Conservation (phyloP, 495 filamentous ascomycete species). For the Aspergillus nidulans region DNA sequence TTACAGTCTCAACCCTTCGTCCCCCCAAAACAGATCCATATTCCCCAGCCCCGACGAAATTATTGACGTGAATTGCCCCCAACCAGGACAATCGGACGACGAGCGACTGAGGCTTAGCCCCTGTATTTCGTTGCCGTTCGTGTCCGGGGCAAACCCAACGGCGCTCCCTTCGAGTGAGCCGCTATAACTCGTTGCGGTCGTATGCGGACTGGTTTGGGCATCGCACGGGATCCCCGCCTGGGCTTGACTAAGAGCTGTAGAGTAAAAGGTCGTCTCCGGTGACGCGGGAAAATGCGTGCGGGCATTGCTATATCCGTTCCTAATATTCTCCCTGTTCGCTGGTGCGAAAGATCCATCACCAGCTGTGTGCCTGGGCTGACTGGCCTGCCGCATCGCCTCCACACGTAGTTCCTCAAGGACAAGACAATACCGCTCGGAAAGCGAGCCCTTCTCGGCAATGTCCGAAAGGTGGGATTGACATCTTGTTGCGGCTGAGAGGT, state of each 20-base stretch:
- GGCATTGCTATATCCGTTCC: too few relatives aligned
- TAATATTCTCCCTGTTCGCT: too few relatives aligned
- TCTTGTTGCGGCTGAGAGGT: conserved; percentile 8
- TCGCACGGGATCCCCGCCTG: too few relatives aligned
- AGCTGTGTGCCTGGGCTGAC: too few relatives aligned
- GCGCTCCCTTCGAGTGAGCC: not conserved
- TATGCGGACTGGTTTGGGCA: too few relatives aligned
- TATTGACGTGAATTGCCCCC: not conserved
- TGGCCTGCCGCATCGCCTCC: not conserved
- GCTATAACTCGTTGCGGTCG: not conserved
- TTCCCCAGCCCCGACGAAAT: conserved; percentile 1
- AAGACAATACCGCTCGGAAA: conserved; percentile 1
- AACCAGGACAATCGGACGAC: not conserved
- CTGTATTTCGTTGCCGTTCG: not conserved
- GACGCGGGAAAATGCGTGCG: too few relatives aligned
- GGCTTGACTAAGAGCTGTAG: too few relatives aligned
- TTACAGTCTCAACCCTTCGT: too few relatives aligned
- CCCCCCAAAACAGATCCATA: not conserved
- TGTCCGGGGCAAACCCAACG: not conserved
- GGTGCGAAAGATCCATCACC: too few relatives aligned
- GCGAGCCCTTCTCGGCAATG: not conserved
- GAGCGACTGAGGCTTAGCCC: not conserved
- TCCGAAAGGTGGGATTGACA: not conserved
- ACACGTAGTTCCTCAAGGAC: not conserved
- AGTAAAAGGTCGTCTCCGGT: too few relatives aligned